Base-by-base conservation (phyloP, 2,329 filamentous ascomycete genomes). In the Paracamarosporium sp. region DNA sequence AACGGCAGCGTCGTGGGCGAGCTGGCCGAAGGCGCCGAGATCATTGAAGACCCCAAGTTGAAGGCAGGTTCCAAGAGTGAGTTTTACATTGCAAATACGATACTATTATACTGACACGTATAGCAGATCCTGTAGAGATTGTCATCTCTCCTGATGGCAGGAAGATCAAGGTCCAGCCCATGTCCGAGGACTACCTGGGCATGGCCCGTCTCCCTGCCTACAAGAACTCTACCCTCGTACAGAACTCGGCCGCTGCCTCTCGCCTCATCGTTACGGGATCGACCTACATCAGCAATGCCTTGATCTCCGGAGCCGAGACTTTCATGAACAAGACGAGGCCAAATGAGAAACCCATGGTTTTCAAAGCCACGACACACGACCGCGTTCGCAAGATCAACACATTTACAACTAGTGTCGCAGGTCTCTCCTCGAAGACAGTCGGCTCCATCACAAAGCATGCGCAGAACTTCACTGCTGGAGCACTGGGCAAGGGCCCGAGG, bases 1-100 rank as follows among this genome's bases (percentile, higher is more conserved):
- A 91, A 99, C 78, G 95, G 95, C 51, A 96, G 92, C 67, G 91
- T 99, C 8, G 91, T 99, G 27, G 95, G 95, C 44, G 94, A 99
- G 79, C 81, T 99, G 60, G 88, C 90, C 56, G 90, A 94, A 56
- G 90, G 89, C 17, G 94, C 92, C 70, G 83, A 93, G 63, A 85
- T 97, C 17, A 83, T 94, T 15, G 93, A 97, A 71, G 87, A 93
- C 63, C 82, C 86, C 27, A 84, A 83, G 50, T 83, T 99, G 61
- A 87, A 90, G 73, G 88, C 90, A 15, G 95, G 95, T n/a, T 94
- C 91, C 5, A 98, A 99, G 84, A 91, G 93, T 96, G 81, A 73
- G 83, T 63, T 22, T 48, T 36, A 36, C 53, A 12, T 24, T 46
- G 38, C 36, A 17, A 17, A 33, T 38, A 38, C 22, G 28, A 5